A percentile compares a stretch with the other conserved stretches of the same genome.
phyloP scores from a whole-genome alignment of 257 asterid genomes.

The Ajuga chamaepitys region DNA sequence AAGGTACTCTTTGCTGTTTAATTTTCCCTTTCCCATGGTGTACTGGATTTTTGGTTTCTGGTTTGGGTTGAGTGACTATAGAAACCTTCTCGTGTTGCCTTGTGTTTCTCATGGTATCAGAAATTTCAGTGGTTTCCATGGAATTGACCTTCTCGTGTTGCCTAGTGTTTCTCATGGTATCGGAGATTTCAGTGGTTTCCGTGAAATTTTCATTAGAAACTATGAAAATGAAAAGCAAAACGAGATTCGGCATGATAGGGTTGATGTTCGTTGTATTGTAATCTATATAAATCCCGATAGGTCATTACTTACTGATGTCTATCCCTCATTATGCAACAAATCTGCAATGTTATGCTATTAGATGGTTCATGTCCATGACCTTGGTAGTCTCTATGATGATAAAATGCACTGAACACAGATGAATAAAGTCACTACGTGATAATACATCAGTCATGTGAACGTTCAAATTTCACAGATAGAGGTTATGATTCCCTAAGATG shows the following conservation, averaged over 20 bases:
- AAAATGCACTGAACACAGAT: no score
- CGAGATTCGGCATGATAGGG: neutral
- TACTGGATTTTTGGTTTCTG: neutral
- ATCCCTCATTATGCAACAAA: no score
- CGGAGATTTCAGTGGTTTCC: neutral
- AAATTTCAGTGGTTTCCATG: neutral
- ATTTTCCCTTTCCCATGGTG: neutral
- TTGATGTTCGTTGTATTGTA: no score
- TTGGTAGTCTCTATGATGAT: no score
- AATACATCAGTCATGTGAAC: no score
- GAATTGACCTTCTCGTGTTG: neutral
- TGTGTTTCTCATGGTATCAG: neutral
- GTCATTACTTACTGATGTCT: no score
- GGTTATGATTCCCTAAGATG: no score
- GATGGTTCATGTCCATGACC: no score
- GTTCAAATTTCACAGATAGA: no score
- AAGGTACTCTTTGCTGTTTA: neutral
- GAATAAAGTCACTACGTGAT: no score
- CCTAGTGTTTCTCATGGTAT: neutral
- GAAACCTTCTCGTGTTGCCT: neutral
- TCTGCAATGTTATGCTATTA: no score
- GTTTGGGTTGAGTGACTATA: neutral
- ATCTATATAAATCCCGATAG: no score
- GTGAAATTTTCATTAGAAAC: neutral
- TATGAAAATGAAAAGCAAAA: neutral